A percentile compares a stretch with the other conserved stretches of the same genome.
phyloP scores from a whole-genome alignment of 495 filamentous ascomycete genomes.

The Neurospora africana region DNA sequence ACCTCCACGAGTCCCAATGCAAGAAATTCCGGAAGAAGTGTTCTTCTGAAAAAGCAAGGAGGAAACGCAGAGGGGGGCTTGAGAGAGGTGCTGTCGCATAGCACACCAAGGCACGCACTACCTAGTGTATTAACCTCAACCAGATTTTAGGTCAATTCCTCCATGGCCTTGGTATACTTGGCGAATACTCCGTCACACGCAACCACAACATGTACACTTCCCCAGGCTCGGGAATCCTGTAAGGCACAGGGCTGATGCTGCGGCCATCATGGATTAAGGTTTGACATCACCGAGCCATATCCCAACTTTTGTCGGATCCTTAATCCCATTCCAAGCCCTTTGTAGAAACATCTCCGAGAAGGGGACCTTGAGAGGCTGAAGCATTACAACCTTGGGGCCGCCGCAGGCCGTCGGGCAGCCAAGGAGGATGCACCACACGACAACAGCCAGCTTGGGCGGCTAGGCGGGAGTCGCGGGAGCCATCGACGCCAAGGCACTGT shows the following conservation, averaged over 20 bases:
- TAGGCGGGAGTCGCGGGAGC: neutral
- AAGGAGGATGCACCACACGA: neutral
- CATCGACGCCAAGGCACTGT: slow-evolving; percentile 10
- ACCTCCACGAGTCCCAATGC: neutral
- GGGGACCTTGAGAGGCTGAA: slow-evolving; percentile 5
- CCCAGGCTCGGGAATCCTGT: neutral
- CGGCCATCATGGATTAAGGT: slow-evolving; percentile 15
- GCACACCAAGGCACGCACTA: neutral
- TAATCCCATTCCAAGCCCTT: slow-evolving; percentile 16
- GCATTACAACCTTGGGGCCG: slow-evolving; percentile 11
- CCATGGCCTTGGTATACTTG: neutral
- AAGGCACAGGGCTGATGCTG: slow-evolving; percentile 7
- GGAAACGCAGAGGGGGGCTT: neutral
- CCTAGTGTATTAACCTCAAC: neutral
- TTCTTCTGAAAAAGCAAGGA: neutral
- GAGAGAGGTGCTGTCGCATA: neutral
- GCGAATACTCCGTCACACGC: neutral
- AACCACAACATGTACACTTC: neutral
- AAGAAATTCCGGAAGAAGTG: neutral
- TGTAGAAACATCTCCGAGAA: slow-evolving; percentile 23
- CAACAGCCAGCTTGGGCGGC: neutral
- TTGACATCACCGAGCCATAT: slow-evolving; percentile 17
- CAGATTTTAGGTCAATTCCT: neutral
- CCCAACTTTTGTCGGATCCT: slow-evolving; percentile 4
- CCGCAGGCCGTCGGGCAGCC: slow-evolving; percentile 9